These are phyloP conservation scores for Tanacetum coccineum DNA, from an alignment of 129 eudicot species.

Conservation along the genomic window DNA sequence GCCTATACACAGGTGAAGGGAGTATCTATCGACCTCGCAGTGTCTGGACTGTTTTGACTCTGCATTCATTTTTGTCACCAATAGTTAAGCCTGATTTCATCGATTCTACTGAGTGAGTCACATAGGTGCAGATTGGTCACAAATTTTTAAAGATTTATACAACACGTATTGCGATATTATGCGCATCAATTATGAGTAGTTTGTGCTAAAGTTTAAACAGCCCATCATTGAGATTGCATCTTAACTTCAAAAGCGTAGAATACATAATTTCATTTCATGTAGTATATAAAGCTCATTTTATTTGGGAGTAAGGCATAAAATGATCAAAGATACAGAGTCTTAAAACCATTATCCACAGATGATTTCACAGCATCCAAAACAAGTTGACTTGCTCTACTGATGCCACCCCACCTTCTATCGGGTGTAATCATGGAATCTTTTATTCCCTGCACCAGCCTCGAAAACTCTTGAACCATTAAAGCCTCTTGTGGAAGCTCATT, in stretches of 20 bases:
- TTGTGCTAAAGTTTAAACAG: not conserved
- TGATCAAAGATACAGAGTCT: slow-evolving; percentile 46
- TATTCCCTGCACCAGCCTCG: slow-evolving; percentile 49
- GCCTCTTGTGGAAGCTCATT: slow-evolving; percentile 74
- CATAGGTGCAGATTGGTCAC: slow-evolving; percentile 14
- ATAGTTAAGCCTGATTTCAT: slow-evolving; percentile 19
- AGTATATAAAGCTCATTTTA: not conserved
- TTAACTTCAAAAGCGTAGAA: not conserved
- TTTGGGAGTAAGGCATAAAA: slow-evolving; percentile 1
- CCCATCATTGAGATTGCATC: not conserved
- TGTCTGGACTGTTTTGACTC: too few species aligned
- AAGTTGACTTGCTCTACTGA: slow-evolving; percentile 59
- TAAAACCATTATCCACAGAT: slow-evolving; percentile 54
- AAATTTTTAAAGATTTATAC: not conserved
- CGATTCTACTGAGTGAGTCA: slow-evolving; percentile 18
- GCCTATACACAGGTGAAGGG: too few species aligned
- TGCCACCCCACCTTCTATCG: slow-evolving; percentile 48
- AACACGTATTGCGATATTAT: not conserved
- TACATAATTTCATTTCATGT: not conserved
- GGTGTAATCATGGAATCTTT: slow-evolving; percentile 26
- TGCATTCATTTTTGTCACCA: not conserved
- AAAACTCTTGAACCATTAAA: slow-evolving; percentile 63
- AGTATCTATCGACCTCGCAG: too few species aligned
- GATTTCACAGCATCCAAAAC: slow-evolving; percentile 61
- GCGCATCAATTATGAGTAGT: not conserved